Evolutionary conservation across 2,329 filamentous ascomycete species (phyloP).

Genomic region (Clarireedia monteithiana): DNA sequence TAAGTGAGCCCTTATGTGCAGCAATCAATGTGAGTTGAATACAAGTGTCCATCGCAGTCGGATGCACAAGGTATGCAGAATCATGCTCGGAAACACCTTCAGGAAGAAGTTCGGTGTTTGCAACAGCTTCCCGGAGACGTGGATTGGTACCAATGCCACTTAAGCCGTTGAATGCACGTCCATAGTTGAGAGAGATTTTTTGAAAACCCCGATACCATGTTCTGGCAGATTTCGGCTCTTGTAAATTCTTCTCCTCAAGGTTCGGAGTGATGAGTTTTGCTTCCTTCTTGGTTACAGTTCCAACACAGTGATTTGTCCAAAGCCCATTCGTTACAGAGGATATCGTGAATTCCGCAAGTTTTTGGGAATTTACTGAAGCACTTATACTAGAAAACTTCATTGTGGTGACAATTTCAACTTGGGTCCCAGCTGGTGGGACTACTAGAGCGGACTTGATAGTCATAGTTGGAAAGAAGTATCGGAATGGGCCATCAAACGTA

Average conservation of each 20-base stretch:
- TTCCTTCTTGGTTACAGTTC: background rate
- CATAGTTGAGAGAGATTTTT: constrained; percentile 33
- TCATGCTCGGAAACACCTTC: constrained; percentile 24
- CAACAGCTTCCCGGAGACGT: constrained; percentile 25
- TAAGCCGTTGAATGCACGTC: constrained; percentile 32
- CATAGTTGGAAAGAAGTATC: constrained; percentile 2
- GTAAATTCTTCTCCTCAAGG: constrained; percentile 9
- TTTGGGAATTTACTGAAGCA: constrained; percentile 1
- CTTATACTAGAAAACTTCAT: constrained; percentile 2
- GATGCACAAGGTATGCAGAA: constrained; percentile 40
- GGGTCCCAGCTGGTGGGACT: background rate
- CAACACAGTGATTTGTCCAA: constrained; percentile 7
- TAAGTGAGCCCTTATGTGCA: background rate
- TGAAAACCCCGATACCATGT: constrained; percentile 30
- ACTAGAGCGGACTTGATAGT: constrained; percentile 8
- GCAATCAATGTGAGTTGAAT: constrained; percentile 35
- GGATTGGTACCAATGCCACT: constrained; percentile 25
- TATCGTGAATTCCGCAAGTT: constrained; percentile 3
- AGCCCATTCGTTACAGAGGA: background rate
- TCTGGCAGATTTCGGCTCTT: constrained; percentile 25
- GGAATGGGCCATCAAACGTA: background rate
- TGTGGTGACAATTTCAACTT: constrained; percentile 8
- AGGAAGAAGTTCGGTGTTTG: constrained; percentile 11
- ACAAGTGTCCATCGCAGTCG: constrained; percentile 46
- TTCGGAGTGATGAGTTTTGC: background rate